Percentiles rank a stretch among this genome's conserved stretches.
Evolutionary conservation across 2,329 filamentous ascomycete genomes (phyloP).

Genomic region (Xylariomycetidae sp.): DNA sequence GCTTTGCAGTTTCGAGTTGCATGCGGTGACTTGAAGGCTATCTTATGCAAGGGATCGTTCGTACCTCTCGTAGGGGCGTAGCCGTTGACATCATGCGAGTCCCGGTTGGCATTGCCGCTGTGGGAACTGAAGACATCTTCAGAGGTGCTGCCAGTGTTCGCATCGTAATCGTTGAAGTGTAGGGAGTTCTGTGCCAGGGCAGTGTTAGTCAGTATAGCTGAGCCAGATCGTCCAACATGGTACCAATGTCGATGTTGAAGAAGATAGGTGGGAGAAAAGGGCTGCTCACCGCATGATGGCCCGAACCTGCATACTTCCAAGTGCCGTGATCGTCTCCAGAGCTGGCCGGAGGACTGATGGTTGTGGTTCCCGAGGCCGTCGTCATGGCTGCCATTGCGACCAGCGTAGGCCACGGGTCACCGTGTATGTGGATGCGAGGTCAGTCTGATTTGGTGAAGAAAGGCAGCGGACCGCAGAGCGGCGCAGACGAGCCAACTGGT

Average conservation of each 20-base stretch:
- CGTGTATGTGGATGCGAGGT: constrained; percentile 10
- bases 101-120: constrained; percentile 19
- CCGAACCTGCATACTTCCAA: constrained; percentile 31
- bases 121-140: constrained; percentile 10
- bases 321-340: constrained; percentile 40
- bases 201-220: constrained; percentile 3
- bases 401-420: constrained; percentile 17
- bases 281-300: constrained; percentile 24
- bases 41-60: constrained; percentile 3
- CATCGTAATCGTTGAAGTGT: constrained; percentile 20
- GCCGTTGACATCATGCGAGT: constrained; percentile 15
- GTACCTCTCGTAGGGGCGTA: constrained; percentile 21
- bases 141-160: constrained; percentile 12
- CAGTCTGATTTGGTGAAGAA: not conserved
- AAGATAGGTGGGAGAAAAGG: not conserved
- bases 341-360: constrained; percentile 43
- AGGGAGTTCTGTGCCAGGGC: constrained; percentile 14
- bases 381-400: constrained; percentile 47
- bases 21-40: no score
- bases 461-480: no score
- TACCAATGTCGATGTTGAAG: no score
- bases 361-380: constrained; percentile 40
- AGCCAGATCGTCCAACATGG: no score
- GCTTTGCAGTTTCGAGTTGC: no score
- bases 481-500: no score